Evolutionary conservation across 495 filamentous ascomycete species (phyloP).

Genomic region (Hyaloscypha hepaticicola): DNA sequence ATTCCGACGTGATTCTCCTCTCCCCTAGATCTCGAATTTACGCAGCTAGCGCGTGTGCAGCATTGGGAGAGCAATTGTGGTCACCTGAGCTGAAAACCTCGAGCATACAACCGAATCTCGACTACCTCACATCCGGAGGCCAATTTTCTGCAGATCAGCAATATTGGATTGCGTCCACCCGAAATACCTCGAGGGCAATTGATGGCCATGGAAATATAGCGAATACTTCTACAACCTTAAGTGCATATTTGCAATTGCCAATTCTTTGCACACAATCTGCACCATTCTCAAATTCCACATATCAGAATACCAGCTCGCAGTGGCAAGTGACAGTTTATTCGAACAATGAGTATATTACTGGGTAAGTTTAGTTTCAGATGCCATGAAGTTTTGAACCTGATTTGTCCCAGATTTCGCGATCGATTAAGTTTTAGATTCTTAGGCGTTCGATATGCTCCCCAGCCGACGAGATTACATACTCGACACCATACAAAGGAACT

Average conservation of each 20-base stretch:
- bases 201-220: constrained; percentile 31
- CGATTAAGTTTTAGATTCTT: constrained; percentile 51
- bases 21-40: constrained; percentile 30
- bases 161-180: constrained; percentile 41
- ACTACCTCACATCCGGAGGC: constrained; percentile 40
- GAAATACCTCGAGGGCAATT: constrained; percentile 28
- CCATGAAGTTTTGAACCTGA: neutral
- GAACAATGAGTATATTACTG: constrained; percentile 44
- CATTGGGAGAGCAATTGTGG: constrained; percentile 46
- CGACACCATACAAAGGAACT: constrained; percentile 19
- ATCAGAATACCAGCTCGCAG: constrained; percentile 39
- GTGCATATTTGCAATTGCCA: constrained; percentile 24
- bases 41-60: constrained; percentile 36
- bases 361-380: constrained; percentile 30
- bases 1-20: constrained; percentile 43
- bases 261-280: constrained; percentile 48
- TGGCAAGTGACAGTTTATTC: constrained; percentile 46
- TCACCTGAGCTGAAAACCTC: constrained; percentile 35
- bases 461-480: constrained; percentile 39
- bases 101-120: constrained; percentile 40
- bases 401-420: constrained; percentile 42
- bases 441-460: constrained; percentile 42
- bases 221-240: constrained; percentile 8
- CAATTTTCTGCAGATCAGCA: constrained; percentile 25
- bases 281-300: constrained; percentile 41